A percentile compares a stretch with the other conserved stretches of the same genome.
Evolutionary conservation across 2,329 filamentous ascomycete genomes (phyloP).

Genomic region (Colletotrichum siamense): DNA sequence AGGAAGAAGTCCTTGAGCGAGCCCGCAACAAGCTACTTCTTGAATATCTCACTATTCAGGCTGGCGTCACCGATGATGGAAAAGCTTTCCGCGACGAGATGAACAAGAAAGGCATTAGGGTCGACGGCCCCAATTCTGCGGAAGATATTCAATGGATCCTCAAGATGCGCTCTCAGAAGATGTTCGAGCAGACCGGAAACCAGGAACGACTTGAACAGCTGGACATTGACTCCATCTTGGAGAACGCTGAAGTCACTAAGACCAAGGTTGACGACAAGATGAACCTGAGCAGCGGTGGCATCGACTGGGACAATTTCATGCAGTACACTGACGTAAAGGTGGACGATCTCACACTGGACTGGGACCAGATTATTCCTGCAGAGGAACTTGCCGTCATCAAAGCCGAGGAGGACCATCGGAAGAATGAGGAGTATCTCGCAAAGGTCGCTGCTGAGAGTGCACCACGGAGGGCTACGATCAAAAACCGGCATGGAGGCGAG

Average conservation of each 20-base stretch:
- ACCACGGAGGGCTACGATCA: conserved; percentile 75
- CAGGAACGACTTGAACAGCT: conserved; percentile 96
- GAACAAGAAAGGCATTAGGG: conserved; percentile 76
- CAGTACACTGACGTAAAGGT: conserved; percentile 99
- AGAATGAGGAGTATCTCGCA: conserved; percentile 82
- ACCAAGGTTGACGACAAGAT: conserved; percentile 95
- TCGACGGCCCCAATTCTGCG: conserved; percentile 83
- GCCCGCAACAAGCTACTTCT: conserved; percentile 97
- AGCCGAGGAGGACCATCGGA: conserved; percentile 83
- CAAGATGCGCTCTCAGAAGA: conserved; percentile 97
- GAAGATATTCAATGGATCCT: conserved; percentile 97
- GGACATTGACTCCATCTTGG: conserved; percentile 95
- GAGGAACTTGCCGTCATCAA: conserved; percentile 91
- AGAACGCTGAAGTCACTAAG: conserved; percentile 96
- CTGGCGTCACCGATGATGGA: conserved; percentile 94
- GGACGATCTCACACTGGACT: conserved; percentile 79
- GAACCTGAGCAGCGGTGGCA: conserved; percentile 85
- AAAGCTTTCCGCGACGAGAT: conserved; percentile 78
- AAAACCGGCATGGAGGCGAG: conserved; percentile 58
- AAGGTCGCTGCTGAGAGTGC: conserved; percentile 85
- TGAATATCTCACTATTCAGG: conserved; percentile 96
- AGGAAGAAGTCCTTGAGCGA: conserved; percentile 95
- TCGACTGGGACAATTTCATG: conserved; percentile 90
- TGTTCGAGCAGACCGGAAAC: conserved; percentile 98
- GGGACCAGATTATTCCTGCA: conserved; percentile 98